Evolutionary conservation across 331 rosid species (phyloP), one percentile per base, ranked within the genome.

Genomic region (Acacia pycnantha): DNA sequence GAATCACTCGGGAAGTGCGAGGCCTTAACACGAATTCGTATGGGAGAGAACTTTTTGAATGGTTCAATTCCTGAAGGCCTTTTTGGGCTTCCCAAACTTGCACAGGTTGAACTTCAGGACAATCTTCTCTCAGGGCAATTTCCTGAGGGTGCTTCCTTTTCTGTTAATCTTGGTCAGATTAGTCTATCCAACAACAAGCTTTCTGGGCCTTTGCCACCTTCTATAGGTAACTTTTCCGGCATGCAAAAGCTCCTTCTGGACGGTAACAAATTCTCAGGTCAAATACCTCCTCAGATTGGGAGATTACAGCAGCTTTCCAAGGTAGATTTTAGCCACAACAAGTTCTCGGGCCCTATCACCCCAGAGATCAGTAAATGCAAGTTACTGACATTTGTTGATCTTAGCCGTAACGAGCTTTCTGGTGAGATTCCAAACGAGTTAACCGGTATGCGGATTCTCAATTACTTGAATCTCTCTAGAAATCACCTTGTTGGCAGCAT

Each of bases 161-260:
- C 99, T 1, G 70, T 14, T 1, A 91, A 81, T 69, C 91, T 95
- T 5, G 97, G 97, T 35, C 97, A 93, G 84, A 89, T 95, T 58
- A 92, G 89, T 71, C 90, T 95, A 15, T 95, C 99, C 18, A 90
- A 90, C 79, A 95, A 95, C 86, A 79, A 84, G 74, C 95, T 95
- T 37, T 85, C 91, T 19, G 99, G 99, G 54, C 78, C 92, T 0
- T 87, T 95, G 66, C 99, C 99, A 19, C 89, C 98, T 18, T 21
- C 94, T 14, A 87, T 95, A 74, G 97, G 99, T 2, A 92, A 90
- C 86, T 94, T 93, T 84, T 82, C 97, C 14, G 88, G 97, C 70
- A 92, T 93, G 73, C 99, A 95, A 85, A 95, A 95, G 84, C 97
- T 95, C 73, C 92, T 92, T 16, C 92, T 95, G 12, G 97, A 93